Percentiles rank a stretch among this genome's conserved stretches.
Evolutionary conservation across 2,329 filamentous ascomycete species (phyloP).

Genomic region (Atkinsonella texensis): DNA sequence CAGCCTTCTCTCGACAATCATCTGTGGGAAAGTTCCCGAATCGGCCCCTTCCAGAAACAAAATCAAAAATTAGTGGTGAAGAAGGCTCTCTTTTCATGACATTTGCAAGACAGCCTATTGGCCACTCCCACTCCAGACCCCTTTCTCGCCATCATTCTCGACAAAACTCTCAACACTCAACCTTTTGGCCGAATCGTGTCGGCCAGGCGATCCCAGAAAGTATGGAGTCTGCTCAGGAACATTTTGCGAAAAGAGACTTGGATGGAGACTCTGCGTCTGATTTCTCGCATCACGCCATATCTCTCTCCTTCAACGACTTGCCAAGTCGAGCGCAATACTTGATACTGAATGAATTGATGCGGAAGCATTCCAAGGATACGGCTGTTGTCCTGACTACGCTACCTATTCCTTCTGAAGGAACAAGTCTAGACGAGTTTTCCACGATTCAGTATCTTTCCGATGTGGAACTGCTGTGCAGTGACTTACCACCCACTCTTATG

Average conservation of each 20-base stretch:
- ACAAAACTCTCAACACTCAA: conserved; percentile 23
- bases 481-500: conserved; percentile 62
- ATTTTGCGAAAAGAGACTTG: conserved; percentile 5
- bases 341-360: conserved; percentile 76
- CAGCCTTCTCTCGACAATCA: conserved; percentile 27
- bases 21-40: conserved; percentile 49
- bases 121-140: conserved; percentile 4
- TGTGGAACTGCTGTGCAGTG: conserved; percentile 66
- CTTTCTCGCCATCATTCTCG: conserved; percentile 19
- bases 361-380: conserved; percentile 52
- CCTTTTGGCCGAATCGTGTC: conserved; percentile 20
- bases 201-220: conserved; percentile 33
- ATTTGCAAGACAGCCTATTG: conserved; percentile 36
- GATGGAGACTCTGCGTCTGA: conserved; percentile 25
- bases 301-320: conserved; percentile 76
- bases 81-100: conserved; percentile 49
- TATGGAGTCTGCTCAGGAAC: conserved; percentile 9
- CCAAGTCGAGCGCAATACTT: conserved; percentile 76
- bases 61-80: conserved; percentile 31
- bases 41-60: conserved; percentile 49
- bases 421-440: conserved; percentile 54
- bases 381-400: conserved; percentile 76
- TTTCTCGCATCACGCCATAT: conserved; percentile 48
- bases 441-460: conserved; percentile 66
- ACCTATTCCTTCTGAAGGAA: conserved; percentile 69